Percentiles rank a stretch among this genome's conserved stretches.
Conservation (phyloP, 2,329 filamentous ascomycete species). For the Furcasterigmium sp. region DNA sequence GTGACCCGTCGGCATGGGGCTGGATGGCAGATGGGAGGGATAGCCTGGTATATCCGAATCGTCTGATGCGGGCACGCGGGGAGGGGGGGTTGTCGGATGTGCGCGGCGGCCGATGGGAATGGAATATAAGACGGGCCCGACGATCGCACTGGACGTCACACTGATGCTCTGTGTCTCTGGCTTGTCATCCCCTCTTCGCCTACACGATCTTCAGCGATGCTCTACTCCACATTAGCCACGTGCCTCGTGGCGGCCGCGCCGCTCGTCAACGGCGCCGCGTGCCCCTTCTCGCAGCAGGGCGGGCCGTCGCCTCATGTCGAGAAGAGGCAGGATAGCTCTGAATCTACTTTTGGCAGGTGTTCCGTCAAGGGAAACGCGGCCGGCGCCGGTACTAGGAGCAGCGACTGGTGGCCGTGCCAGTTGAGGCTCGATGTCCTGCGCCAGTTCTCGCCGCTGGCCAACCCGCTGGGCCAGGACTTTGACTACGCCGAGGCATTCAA, state of each 20-base stretch:
- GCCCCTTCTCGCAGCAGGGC: neutral
- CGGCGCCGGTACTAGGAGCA: constrained; percentile 62
- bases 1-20: too few relatives aligned
- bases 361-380: constrained; percentile 29
- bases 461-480: constrained; percentile 61
- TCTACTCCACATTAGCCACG: constrained; percentile 1
- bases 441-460: constrained; percentile 58
- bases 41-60: too few relatives aligned
- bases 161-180: neutral
- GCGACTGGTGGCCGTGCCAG: constrained; percentile 70
- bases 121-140: neutral
- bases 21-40: too few relatives aligned
- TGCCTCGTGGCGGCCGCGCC: constrained; percentile 1
- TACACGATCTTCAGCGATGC: neutral
- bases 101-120: neutral
- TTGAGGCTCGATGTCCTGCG: constrained; percentile 68
- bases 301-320: neutral
- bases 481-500: constrained; percentile 71
- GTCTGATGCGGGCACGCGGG: neutral
- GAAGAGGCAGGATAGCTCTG: constrained; percentile 1
- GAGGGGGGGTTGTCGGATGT: neutral
- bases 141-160: too few relatives aligned
- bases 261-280: neutral
- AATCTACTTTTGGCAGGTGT: neutral
- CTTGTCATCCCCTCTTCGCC: neutral